These are phyloP conservation scores for Pseudotsuga menziesii DNA, from an alignment of 75 land plant species.

Conservation along the genomic window DNA sequence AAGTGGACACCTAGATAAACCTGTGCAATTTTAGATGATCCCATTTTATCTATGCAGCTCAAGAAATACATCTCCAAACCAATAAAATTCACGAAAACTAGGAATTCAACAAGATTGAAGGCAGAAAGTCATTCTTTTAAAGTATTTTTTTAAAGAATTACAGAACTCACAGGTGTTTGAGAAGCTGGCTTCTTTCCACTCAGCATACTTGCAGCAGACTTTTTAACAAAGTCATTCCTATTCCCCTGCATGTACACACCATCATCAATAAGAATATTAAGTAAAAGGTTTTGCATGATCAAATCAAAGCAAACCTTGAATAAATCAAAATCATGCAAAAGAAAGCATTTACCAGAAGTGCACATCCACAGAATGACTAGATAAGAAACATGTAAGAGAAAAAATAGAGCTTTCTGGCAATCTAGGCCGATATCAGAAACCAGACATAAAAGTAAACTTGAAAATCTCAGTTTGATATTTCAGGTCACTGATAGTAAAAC, in stretches of 20 bases:
- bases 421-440: neutral
- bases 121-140: neutral
- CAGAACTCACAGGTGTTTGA: constrained; percentile 14
- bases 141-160: neutral
- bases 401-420: neutral
- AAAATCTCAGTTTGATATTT: too few relatives aligned
- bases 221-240: constrained; percentile 22
- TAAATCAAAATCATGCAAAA: too few relatives aligned
- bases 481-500: too few relatives aligned
- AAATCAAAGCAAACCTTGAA: neutral
- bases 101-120: neutral
- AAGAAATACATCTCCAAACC: neutral
- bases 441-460: neutral
- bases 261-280: neutral
- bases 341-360: too few relatives aligned
- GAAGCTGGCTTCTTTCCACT: constrained; percentile 26
- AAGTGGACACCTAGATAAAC: neutral
- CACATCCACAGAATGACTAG: neutral
- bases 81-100: neutral
- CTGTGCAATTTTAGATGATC: neutral
- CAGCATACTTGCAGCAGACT: constrained; percentile 43
- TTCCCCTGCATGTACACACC: constrained; percentile 9
- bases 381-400: too few relatives aligned
- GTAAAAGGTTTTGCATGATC: neutral
- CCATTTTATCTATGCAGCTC: neutral